Conservation (phyloP, 495 filamentous ascomycete genomes). For the Penicillium ucsense region DNA sequence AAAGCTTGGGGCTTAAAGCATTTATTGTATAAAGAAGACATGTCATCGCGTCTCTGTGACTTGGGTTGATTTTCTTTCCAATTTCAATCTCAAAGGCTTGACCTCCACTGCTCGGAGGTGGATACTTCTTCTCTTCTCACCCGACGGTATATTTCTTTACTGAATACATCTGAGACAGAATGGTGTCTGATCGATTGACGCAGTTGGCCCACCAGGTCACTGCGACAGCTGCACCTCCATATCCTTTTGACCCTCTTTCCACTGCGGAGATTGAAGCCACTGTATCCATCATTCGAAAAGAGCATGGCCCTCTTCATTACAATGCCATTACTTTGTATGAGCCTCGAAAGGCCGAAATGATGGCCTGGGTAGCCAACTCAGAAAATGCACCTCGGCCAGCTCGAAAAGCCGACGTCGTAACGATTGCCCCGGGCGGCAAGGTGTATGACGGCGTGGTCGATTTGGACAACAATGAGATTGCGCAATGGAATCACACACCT, state of each 20-base stretch:
- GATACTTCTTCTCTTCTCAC: not conserved
- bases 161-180: constrained; percentile 11
- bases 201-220: constrained; percentile 58
- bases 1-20: too few relatives aligned
- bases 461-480: constrained; percentile 57
- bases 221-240: constrained; percentile 44
- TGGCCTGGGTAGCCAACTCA: constrained; percentile 64
- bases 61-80: too few relatives aligned
- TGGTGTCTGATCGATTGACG: constrained; percentile 62
- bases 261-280: constrained; percentile 67
- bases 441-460: constrained; percentile 84
- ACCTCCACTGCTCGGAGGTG: too few relatives aligned
- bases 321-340: constrained; percentile 86
- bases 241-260: constrained; percentile 82
- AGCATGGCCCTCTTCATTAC: constrained; percentile 66
- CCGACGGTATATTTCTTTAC: not conserved
- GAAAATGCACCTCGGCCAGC: constrained; percentile 51
- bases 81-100: too few relatives aligned
- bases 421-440: constrained; percentile 69
- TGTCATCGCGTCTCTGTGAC: too few relatives aligned
- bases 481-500: constrained; percentile 65
- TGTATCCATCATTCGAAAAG: constrained; percentile 58
- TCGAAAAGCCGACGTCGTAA: constrained; percentile 75
- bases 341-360: constrained; percentile 81
- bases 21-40: too few relatives aligned